These are phyloP conservation scores for Paracoccidioides brasiliensis DNA, from an alignment of 2,329 filamentous ascomycete species.

Conservation along the genomic window DNA sequence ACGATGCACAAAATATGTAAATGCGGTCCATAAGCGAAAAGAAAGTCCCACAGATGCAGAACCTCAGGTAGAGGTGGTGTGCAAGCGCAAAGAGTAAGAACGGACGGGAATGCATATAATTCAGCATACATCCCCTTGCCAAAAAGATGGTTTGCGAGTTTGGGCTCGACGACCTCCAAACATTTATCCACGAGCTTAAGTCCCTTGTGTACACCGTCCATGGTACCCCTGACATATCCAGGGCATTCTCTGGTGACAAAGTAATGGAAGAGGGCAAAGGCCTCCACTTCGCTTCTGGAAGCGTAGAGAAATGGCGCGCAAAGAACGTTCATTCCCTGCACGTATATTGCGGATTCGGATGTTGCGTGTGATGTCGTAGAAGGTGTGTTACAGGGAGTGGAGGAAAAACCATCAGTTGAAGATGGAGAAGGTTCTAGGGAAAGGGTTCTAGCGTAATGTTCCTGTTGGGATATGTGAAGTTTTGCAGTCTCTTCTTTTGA, in stretches of 20 bases:
- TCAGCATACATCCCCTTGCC: slow-evolving; percentile 81
- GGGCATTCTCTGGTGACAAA: slow-evolving; percentile 82
- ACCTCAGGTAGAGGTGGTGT: slow-evolving; percentile 92
- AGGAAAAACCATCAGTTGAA: slow-evolving; percentile 43
- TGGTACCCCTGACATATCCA: slow-evolving; percentile 85
- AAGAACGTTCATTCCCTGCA: slow-evolving; percentile 98
- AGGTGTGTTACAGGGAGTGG: slow-evolving; percentile 10
- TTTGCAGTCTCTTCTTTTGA: slow-evolving; percentile 36
- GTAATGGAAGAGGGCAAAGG: slow-evolving; percentile 78
- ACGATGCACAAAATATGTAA: slow-evolving; percentile 94
- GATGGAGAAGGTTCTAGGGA: slow-evolving; percentile 42
- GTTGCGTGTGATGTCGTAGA: slow-evolving; percentile 42
- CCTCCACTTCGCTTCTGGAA: slow-evolving; percentile 85
- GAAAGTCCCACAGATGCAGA: slow-evolving; percentile 85
- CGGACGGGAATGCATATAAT: slow-evolving; percentile 91
- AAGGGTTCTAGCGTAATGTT: slow-evolving; percentile 7
- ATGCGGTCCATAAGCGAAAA: slow-evolving; percentile 91
- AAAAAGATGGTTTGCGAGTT: slow-evolving; percentile 70
- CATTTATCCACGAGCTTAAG: slow-evolving; percentile 85
- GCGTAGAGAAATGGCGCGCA: slow-evolving; percentile 93
- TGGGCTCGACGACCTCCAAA: slow-evolving; percentile 78
- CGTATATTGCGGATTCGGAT: slow-evolving; percentile 68
- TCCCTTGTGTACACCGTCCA: slow-evolving; percentile 93
- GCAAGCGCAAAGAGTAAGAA: slow-evolving; percentile 87
- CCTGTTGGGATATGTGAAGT: slow-evolving; percentile 23